phyloP scores from a whole-genome alignment of 1,139 yeast species.

The Nakaseomyces uthaithaninus region DNA sequence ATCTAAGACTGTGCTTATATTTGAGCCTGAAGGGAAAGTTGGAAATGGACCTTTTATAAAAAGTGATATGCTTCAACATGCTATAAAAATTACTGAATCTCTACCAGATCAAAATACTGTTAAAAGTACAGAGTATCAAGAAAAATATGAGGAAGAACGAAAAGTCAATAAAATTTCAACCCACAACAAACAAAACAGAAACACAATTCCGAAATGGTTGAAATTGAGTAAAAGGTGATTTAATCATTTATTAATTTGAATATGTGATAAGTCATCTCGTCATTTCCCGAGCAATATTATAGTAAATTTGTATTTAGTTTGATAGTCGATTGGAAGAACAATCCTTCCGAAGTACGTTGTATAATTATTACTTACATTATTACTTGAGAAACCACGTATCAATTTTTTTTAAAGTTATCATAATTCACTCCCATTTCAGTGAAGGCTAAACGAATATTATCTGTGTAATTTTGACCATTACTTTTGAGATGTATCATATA shows the following conservation, averaged over 20 bases:
- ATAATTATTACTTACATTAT: too few relatives aligned
- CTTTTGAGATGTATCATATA: not conserved
- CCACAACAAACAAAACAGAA: constrained; percentile 10
- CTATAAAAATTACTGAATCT: constrained; percentile 7
- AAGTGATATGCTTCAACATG: constrained; percentile 22
- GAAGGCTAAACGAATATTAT: not conserved
- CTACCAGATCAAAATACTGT: not conserved
- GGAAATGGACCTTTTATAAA: constrained; percentile 23
- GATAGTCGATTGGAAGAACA: too few relatives aligned
- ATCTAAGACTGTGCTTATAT: constrained; percentile 32
- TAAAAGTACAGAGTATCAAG: not conserved
- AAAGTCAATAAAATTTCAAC: not conserved
- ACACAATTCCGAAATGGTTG: constrained; percentile 35
- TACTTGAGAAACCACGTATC: too few relatives aligned
- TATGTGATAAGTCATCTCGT: not conserved
- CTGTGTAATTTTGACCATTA: not conserved
- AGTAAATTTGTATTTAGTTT: too few relatives aligned
- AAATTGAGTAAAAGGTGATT: constrained; percentile 32
- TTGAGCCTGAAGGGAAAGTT: constrained; percentile 17
- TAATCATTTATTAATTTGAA: too few relatives aligned
- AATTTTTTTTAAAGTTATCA: too few relatives aligned
- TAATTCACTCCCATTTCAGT: constrained; percentile 4
- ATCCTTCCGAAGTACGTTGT: too few relatives aligned
- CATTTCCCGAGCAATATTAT: too few relatives aligned
- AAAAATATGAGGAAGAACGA: not conserved